Base-by-base conservation (phyloP, 805 yeast genomes). In the Teunomyces funiuensis region DNA sequence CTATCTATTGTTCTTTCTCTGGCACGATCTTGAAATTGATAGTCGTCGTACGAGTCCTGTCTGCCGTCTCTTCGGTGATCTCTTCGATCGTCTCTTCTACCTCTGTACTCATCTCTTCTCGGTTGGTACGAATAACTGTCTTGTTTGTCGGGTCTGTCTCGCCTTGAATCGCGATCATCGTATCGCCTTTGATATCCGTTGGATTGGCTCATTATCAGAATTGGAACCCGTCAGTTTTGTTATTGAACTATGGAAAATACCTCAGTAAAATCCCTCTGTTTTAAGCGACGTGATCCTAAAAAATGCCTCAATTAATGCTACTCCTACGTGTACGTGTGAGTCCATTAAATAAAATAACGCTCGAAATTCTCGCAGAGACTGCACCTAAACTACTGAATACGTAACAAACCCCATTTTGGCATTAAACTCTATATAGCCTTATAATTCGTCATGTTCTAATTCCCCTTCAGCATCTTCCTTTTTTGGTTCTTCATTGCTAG, bases 401-500 rank as follows among this genome's bases (percentile, higher is more conserved):
- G 6, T 6, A 19, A 31, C 34, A 31, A 17, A n/a, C 34, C 22
- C 25, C 17, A 31, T 18, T 17, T 18, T 22, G 28, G 37, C 18
- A 23, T 15, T 33, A 33, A 22, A 25, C 20, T 25, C 37, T 33
- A 23, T 25, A 34, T 40, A 15, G 33, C 28, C 33, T 28, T 28
- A 37, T 37, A 46, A 44, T 41, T 57, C 65, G 34, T 52, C 62
- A 30, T 57, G 56, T 22, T 52, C 58, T 16, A 49, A 25, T 28
- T 44, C 53, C 27, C 41, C 42, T 6, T 28, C 31, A 19, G 28
- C 26, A 14, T 28, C 30, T 15, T 33, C 43, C 6, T 20, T 28
- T 7, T 38, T 44, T 22, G 36, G 39, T 7, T 33, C 43, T 14
- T 36, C 43, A 13, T 44, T 38, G n/a, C 13, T 17, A 17, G 7